phyloP scores from a whole-genome alignment of 495 filamentous ascomycete species.

The Penicillium bovifimosum region DNA sequence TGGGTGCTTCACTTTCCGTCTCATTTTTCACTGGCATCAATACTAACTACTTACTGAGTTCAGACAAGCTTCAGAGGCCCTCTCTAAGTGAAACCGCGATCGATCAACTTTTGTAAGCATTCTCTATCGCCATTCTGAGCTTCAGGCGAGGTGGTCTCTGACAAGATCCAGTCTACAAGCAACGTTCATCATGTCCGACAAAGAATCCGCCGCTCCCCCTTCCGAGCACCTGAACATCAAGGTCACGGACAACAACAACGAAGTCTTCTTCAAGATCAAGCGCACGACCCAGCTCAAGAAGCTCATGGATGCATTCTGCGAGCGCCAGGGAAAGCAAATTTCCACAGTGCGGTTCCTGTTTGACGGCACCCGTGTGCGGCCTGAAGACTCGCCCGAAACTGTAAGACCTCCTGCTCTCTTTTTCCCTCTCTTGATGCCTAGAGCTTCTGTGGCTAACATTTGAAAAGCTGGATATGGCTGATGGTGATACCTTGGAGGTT shows the following conservation, averaged over 20 bases:
- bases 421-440: not conserved
- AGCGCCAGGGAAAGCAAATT: conserved; percentile 82
- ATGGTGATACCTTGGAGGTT: conserved; percentile 95
- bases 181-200: conserved; percentile 18
- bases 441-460: conserved; percentile 5
- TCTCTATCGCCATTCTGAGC: not conserved
- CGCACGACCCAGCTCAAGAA: conserved; percentile 92
- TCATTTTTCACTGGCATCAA: not conserved
- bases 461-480: conserved; percentile 88
- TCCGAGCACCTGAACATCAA: conserved; percentile 97
- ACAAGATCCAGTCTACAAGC: not conserved
- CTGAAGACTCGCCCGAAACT: conserved; percentile 83
- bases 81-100: not conserved
- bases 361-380: conserved; percentile 85
- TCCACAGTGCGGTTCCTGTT: conserved; percentile 92
- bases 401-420: conserved; percentile 51
- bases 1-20: conserved; percentile 3
- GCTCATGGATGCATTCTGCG: conserved; percentile 98
- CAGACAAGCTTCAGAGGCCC: not conserved
- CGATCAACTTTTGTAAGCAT: conserved; percentile 7
- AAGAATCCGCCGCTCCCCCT: conserved; percentile 49
- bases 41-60: not conserved
- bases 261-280: conserved; percentile 99
- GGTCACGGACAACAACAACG: conserved; percentile 99
- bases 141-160: not conserved